Conservation (phyloP, 1,139 yeast species). For the Yamadazyma conglobata region DNA sequence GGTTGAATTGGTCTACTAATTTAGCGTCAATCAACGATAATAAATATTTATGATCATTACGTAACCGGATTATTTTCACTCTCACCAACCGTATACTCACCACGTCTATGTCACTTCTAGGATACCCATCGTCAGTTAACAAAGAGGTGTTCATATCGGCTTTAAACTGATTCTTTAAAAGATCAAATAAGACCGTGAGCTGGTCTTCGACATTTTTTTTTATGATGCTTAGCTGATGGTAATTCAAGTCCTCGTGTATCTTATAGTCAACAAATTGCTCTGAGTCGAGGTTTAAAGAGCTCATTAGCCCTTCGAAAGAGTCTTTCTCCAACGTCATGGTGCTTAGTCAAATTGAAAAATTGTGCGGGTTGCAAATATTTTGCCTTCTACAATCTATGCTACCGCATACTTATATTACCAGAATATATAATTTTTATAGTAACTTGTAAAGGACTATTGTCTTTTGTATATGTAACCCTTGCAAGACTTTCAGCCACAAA, state of each 20-base stretch:
- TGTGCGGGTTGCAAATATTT: no score
- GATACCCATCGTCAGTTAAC: constrained; percentile 74
- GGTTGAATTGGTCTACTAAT: constrained; percentile 42
- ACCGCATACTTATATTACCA: no score
- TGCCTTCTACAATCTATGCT: no score
- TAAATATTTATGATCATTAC: constrained; percentile 62
- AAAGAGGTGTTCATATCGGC: constrained; percentile 66
- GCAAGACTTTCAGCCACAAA: no score
- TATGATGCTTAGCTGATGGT: constrained; percentile 26
- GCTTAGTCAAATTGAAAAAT: background rate
- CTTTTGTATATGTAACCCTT: no score
- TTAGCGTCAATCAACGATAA: constrained; percentile 46
- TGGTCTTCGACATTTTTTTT: constrained; percentile 34
- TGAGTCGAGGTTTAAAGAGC: constrained; percentile 26
- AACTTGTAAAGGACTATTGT: no score
- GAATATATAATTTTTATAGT: no score
- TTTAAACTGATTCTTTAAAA: constrained; percentile 28
- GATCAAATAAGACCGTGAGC: constrained; percentile 28
- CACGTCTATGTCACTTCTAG: constrained; percentile 80
- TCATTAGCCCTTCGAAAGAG: constrained; percentile 38
- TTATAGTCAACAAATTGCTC: constrained; percentile 10
- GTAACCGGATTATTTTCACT: constrained; percentile 58
- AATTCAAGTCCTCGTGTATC: constrained; percentile 17
- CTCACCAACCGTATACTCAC: constrained; percentile 61
- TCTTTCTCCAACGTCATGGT: constrained; percentile 17